These are phyloP conservation scores for Mycena filopes DNA, from an alignment of 768 basidiomycete genomes.

Conservation along the genomic window DNA sequence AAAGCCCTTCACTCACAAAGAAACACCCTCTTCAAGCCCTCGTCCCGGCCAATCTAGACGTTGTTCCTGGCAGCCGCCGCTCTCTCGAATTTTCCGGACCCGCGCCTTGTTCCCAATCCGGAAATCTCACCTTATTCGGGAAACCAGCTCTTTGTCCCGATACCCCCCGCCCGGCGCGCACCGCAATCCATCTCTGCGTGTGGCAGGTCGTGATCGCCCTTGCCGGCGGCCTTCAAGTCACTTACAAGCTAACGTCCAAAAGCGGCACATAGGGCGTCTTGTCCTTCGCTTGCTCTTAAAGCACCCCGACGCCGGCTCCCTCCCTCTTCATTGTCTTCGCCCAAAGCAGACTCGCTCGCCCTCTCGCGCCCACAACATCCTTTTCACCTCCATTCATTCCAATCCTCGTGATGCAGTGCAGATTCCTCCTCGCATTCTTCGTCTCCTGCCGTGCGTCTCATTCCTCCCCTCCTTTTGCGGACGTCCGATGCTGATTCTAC, in stretches of 20 bases:
- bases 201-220: neutral
- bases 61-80: no score
- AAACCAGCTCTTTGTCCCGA: neutral
- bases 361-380: no score
- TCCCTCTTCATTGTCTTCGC: constrained; percentile 1
- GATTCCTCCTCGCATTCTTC: neutral
- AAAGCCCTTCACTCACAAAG: no score
- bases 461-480: no score
- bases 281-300: neutral
- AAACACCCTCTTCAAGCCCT: no score
- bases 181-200: neutral
- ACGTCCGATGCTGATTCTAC: neutral
- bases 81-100: no score
- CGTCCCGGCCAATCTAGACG: no score
- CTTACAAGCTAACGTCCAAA: neutral
- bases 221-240: no score
- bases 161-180: neutral
- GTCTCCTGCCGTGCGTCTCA: constrained; percentile 1
- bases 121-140: neutral
- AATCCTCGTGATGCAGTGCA: constrained; percentile 12
- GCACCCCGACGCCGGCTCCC: neutral
- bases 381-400: neutral
- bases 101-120: constrained; percentile 1
- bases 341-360: neutral
- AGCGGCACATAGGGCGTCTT: neutral